Evolutionary conservation across 306 rosid species (phyloP), one percentile per base, ranked within the genome.

Genomic region (Bauhinia variegata): DNA sequence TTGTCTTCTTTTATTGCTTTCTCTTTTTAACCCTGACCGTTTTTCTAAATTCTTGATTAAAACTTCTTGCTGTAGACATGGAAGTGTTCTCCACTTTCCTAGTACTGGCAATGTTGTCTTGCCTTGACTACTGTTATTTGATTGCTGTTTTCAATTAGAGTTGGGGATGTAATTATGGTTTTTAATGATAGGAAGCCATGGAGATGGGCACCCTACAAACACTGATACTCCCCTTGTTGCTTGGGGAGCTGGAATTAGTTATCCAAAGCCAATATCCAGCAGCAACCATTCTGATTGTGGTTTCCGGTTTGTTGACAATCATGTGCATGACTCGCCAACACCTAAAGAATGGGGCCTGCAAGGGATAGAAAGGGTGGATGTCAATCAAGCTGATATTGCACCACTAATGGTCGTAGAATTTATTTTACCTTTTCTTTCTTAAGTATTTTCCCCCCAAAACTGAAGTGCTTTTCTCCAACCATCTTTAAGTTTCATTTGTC

Each of bases 191-290:
- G 97, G 97, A 71, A 91, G 96, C 83, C 97, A 91, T 48, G 97
- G 97, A 60, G 97, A 91, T 67, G 97, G 97, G 65, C 97, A 91
- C 84, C 96, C 96, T 64, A 39, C 97, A 63, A 91, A 91, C 78
- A 91, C 97, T 3, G 97, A 91, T 69, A 91, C 97, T 39, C 96
- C 97, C 65, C 93, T 91, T 79, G 97, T 91, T 79, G 96, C 77
- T 9, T 91, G 97, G 97, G 97, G 97, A 67, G 92, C 97, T 55
- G 97, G 97, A 67, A 83, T 91, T 65, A 79, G 86, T 72, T 60
- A 82, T 79, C 97, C 97, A 46, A 86, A 75, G 83, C 85, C 86
- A 54, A 49, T 77, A 53, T 86, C 92, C 31, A 59, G 83, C 87
- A 84, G 84, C 77, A 85, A 86, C 78, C 95, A 86, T 74, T 78